Evolutionary conservation across 805 yeast species (phyloP).

Genomic region (Wickerhamiella allomyrinae): DNA sequence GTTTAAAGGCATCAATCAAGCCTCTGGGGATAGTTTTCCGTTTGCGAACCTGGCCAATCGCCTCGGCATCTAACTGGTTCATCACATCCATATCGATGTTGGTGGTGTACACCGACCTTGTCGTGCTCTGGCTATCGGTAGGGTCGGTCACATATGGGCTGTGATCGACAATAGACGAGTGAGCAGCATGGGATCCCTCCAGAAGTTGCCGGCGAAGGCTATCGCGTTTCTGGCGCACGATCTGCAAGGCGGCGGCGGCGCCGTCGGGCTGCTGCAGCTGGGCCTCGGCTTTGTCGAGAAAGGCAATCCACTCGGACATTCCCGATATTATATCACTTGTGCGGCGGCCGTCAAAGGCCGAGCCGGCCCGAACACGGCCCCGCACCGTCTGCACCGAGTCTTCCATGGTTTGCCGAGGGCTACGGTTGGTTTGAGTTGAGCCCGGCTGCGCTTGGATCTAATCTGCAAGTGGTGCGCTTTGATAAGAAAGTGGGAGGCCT

Average conservation of each 20-base stretch:
- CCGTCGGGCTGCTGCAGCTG: not conserved
- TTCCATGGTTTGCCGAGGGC: not conserved
- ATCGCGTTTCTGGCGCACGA: not conserved
- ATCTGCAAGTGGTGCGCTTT: no score
- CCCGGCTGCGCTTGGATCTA: no score
- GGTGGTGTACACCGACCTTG: conserved; percentile 1
- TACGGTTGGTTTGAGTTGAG: no score
- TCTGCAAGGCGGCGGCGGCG: not conserved
- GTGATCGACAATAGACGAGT: not conserved
- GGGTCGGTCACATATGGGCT: not conserved
- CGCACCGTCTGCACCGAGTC: not conserved
- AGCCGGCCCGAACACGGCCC: not conserved
- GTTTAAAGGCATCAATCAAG: conserved; percentile 9
- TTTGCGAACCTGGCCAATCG: no score
- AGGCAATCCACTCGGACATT: not conserved
- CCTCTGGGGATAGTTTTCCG: conserved; percentile 2
- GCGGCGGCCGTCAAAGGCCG: not conserved
- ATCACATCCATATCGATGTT: conserved; percentile 5
- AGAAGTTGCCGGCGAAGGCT: not conserved
- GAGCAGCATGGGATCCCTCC: not conserved
- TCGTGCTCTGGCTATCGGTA: not conserved
- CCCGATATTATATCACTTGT: not conserved
- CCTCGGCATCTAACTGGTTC: not conserved
- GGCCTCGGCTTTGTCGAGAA: not conserved
- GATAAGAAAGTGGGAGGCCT: no score